phyloP scores from a whole-genome alignment of 208 protist genomes.

The Trypanosoma theileri region DNA sequence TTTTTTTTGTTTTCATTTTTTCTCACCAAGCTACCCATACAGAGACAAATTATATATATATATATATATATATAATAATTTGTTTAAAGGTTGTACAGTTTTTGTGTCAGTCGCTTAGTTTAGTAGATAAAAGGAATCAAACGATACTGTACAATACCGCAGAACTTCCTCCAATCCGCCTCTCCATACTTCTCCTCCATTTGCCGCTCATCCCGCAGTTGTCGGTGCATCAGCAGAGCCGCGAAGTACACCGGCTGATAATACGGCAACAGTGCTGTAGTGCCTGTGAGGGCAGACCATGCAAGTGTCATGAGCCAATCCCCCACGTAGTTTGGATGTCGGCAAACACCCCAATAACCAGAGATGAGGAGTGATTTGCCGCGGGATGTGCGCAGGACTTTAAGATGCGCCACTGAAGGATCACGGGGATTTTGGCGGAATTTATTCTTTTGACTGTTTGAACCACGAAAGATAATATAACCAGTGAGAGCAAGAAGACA shows the following conservation, averaged over 20 bases:
- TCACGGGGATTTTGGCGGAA: conserved; percentile 81
- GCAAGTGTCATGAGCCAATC: conserved; percentile 91
- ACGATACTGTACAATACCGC: conserved; percentile 78
- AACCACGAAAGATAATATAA: conserved; percentile 82
- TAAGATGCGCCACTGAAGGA: conserved; percentile 59
- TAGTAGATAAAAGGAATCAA: conserved; percentile 92
- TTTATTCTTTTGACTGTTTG: conserved; percentile 86
- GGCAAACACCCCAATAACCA: conserved; percentile 95
- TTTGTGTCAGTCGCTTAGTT: no score
- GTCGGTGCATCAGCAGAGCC: conserved; percentile 92
- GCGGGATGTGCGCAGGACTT: conserved; percentile 75
- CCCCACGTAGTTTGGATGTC: conserved; percentile 97
- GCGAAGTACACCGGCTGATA: conserved; percentile 95
- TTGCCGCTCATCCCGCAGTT: conserved; percentile 90
- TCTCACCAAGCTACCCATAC: no score
- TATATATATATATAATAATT: no score
- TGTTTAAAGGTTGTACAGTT: no score
- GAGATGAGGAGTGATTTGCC: conserved; percentile 91
- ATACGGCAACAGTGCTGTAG: conserved; percentile 78
- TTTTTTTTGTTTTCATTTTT: no score
- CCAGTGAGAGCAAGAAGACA: conserved; percentile 44
- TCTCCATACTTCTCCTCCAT: conserved; percentile 93
- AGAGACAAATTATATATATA: no score
- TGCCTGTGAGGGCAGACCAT: conserved; percentile 67
- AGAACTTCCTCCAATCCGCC: conserved; percentile 92